A percentile compares a stretch with the other conserved stretches of the same genome.
Evolutionary conservation across 257 asterid genomes (phyloP).

Genomic region (Penstemon newberryi): DNA sequence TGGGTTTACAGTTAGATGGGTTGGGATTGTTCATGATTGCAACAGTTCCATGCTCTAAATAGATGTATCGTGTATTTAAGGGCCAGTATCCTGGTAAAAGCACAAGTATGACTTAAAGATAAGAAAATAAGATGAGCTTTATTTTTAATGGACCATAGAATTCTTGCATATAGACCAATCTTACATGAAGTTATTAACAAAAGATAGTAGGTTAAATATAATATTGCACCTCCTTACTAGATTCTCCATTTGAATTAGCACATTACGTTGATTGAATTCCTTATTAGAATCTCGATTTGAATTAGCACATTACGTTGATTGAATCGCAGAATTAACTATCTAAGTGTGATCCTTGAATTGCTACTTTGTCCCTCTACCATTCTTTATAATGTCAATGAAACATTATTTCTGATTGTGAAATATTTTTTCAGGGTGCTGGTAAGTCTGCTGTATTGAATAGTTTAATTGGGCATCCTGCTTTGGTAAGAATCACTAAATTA

Average conservation of each 20-base stretch:
- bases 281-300: not conserved
- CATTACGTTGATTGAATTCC: slow-evolving; percentile 9
- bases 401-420: slow-evolving; percentile 22
- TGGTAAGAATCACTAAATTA: slow-evolving; percentile 51
- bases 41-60: not conserved
- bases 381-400: not conserved
- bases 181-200: not conserved
- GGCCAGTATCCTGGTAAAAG: slow-evolving; percentile 2
- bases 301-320: slow-evolving; percentile 8
- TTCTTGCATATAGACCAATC: not conserved
- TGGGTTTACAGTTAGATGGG: too few relatives aligned
- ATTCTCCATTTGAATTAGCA: not conserved
- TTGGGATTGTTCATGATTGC: not conserved
- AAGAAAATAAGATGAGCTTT: not conserved
- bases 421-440: slow-evolving; percentile 84
- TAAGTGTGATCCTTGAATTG: not conserved
- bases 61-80: not conserved
- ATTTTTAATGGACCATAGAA: not conserved
- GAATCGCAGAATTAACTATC: not conserved
- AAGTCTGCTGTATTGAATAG: slow-evolving; percentile 92
- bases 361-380: not conserved
- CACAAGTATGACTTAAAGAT: slow-evolving; percentile 1
- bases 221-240: slow-evolving; percentile 11
- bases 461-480: slow-evolving; percentile 91
- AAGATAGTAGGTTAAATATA: slow-evolving; percentile 6